A percentile compares a stretch with the other conserved stretches of the same genome.
Evolutionary conservation across 306 rosid genomes (phyloP).

Genomic region (Canavalia ensiformis): DNA sequence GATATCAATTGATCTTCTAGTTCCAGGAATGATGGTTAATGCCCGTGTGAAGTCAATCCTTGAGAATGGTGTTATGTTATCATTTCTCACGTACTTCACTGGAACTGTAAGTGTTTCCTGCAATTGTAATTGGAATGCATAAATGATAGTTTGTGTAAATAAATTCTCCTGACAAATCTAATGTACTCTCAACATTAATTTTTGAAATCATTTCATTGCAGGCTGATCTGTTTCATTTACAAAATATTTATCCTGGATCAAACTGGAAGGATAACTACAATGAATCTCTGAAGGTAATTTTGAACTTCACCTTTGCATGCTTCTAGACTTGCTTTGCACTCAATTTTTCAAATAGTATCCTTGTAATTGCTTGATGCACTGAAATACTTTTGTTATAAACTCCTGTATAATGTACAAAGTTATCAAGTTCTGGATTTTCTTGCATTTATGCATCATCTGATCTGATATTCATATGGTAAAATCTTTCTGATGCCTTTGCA

Average conservation of each 20-base stretch:
- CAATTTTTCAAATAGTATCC: background rate
- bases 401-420: conserved; percentile 13
- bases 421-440: conserved; percentile 1
- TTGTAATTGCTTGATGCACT: conserved; percentile 7
- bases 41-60: conserved; percentile 85
- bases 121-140: conserved; percentile 13
- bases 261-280: conserved; percentile 79
- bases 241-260: conserved; percentile 65
- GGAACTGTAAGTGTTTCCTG: conserved; percentile 82
- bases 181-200: background rate
- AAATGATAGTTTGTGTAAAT: conserved; percentile 35
- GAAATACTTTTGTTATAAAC: background rate
- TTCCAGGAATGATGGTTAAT: conserved; percentile 95
- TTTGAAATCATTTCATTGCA: conserved; percentile 49
- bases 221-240: conserved; percentile 93
- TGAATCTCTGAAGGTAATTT: conserved; percentile 80
- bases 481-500: conserved; percentile 12
- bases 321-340: conserved; percentile 30
- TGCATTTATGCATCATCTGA: background rate
- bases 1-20: conserved; percentile 87
- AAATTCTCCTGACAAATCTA: conserved; percentile 30
- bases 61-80: conserved; percentile 92
- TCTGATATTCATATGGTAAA: conserved; percentile 2
- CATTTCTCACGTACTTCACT: conserved; percentile 89
- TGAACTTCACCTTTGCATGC: conserved; percentile 28